phyloP scores from a whole-genome alignment of 805 yeast species.

The Starmerella apis region DNA sequence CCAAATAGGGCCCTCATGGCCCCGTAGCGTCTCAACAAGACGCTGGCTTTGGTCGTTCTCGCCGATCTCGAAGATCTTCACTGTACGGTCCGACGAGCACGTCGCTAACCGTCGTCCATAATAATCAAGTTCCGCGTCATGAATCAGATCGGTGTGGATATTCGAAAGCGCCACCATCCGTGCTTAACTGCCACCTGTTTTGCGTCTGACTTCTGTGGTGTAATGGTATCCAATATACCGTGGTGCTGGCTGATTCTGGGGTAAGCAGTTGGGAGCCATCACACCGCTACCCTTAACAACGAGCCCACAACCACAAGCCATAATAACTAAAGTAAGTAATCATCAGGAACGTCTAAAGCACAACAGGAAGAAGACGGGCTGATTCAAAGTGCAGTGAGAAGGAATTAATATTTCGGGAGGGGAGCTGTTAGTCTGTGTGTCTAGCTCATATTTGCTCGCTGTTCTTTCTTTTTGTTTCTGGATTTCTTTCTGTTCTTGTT shows the following conservation, averaged over 20 bases:
- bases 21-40: constrained; percentile 71
- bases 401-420: too few relatives aligned
- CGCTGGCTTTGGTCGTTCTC: constrained; percentile 68
- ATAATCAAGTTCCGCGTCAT: constrained; percentile 94
- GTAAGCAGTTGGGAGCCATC: background rate
- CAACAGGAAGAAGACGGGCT: too few relatives aligned
- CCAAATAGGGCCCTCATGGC: constrained; percentile 98
- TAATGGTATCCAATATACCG: background rate
- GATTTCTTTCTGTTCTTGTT: too few relatives aligned
- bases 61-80: constrained; percentile 74
- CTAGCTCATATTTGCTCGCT: too few relatives aligned
- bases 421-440: too few relatives aligned
- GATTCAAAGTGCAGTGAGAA: too few relatives aligned
- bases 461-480: too few relatives aligned
- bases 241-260: background rate
- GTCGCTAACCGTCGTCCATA: constrained; percentile 94
- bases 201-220: background rate
- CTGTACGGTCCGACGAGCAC: constrained; percentile 91
- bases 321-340: too few relatives aligned
- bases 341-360: too few relatives aligned
- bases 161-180: constrained; percentile 69
- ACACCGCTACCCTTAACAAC: background rate
- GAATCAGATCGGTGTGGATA: constrained; percentile 87
- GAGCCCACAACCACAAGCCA: background rate
- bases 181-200: background rate